These are phyloP conservation scores for Barnettozyma pratensis DNA, from an alignment of 805 yeast genomes.

Conservation along the genomic window DNA sequence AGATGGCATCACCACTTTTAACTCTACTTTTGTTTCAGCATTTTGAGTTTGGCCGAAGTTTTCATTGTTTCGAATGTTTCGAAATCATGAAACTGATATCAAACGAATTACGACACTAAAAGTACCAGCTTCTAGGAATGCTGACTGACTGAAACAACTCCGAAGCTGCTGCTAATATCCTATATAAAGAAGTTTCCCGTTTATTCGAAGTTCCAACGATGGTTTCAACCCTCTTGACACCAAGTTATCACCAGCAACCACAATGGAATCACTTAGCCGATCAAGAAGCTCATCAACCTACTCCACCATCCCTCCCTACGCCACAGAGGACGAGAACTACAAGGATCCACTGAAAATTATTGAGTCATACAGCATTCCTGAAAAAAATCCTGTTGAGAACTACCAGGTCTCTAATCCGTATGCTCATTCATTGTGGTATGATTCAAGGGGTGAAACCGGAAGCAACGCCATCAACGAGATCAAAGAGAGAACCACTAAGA, in stretches of 20 bases:
- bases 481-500: conserved; percentile 18
- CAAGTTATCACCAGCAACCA: not conserved
- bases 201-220: too few relatives aligned
- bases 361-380: conserved; percentile 19
- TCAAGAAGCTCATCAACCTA: conserved; percentile 1
- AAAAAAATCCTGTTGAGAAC: conserved; percentile 16
- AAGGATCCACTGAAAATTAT: conserved; percentile 4
- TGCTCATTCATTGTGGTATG: conserved; percentile 38
- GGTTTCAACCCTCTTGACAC: too few relatives aligned
- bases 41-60: not conserved
- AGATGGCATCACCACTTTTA: too few relatives aligned
- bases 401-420: conserved; percentile 32
- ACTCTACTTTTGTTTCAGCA: too few relatives aligned
- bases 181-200: too few relatives aligned
- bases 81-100: conserved; percentile 5
- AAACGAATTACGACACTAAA: not conserved
- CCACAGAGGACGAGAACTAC: not conserved
- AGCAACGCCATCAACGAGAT: conserved; percentile 30
- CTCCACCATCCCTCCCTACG: conserved; percentile 7
- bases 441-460: conserved; percentile 30
- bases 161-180: too few relatives aligned
- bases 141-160: too few relatives aligned
- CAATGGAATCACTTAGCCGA: not conserved
- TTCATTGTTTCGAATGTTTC: conserved; percentile 3
- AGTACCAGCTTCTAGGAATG: too few relatives aligned